Percentiles rank a stretch among this genome's conserved stretches.
These are phyloP conservation scores for Spirogloea muscicola DNA, from an alignment of 139 green algal species.

Conservation along the genomic window DNA sequence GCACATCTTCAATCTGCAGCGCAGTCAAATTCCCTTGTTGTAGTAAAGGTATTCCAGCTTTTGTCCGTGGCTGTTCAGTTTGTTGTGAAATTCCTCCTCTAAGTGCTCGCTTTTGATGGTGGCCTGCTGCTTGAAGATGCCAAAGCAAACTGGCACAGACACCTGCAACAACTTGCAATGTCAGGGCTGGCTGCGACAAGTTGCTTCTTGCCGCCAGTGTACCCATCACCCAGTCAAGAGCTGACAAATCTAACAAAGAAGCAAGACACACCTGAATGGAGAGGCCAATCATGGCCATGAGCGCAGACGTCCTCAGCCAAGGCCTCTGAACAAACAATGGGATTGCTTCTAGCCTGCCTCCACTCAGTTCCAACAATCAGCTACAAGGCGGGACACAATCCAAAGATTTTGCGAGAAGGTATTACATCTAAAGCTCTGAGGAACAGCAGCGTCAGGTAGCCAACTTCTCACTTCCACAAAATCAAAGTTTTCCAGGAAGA, in stretches of 20 bases:
- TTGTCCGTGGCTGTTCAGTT: not conserved
- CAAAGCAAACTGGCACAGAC: constrained; percentile 35
- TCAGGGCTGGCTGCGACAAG: no score
- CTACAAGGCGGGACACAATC: not conserved
- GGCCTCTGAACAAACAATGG: not conserved
- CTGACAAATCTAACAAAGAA: no score
- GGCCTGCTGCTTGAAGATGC: constrained; percentile 41
- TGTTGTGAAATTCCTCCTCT: constrained; percentile 4
- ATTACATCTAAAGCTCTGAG: no score
- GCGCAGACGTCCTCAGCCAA: constrained; percentile 2
- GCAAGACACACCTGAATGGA: constrained; percentile 28
- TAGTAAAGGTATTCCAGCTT: constrained; percentile 3
- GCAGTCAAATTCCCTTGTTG: constrained; percentile 36
- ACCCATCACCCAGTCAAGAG: no score
- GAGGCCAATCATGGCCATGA: constrained; percentile 29
- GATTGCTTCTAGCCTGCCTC: constrained; percentile 9
- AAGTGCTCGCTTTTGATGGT: not conserved
- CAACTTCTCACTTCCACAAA: no score
- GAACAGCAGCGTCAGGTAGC: no score
- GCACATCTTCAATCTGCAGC: no score
- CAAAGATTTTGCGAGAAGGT: not conserved
- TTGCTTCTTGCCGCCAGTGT: no score
- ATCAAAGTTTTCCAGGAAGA: no score
- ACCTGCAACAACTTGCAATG: no score
- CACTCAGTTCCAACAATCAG: constrained; percentile 1